phyloP scores from a whole-genome alignment of 495 filamentous ascomycete species.

The Podospora pseudocomata region DNA sequence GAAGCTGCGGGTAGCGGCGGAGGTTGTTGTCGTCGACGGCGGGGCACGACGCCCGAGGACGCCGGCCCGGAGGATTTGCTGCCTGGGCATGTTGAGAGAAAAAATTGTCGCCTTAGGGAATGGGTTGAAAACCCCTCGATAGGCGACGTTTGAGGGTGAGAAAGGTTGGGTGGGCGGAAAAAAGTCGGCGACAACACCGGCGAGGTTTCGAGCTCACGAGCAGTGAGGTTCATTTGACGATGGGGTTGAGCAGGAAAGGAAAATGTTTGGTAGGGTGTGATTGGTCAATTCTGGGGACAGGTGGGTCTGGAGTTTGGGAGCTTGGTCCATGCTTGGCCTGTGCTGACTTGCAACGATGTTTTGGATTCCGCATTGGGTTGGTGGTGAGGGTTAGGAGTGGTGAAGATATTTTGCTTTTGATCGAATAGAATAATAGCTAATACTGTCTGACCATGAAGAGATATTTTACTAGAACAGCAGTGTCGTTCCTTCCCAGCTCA shows the following conservation, averaged over 20 bases:
- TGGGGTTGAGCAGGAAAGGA: slow-evolving; percentile 5
- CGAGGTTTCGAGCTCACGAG: background rate
- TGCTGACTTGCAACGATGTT: background rate
- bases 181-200: background rate
- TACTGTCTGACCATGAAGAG: too few species aligned
- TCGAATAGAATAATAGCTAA: too few species aligned
- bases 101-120: slow-evolving; percentile 4
- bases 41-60: slow-evolving; percentile 26
- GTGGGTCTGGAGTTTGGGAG: background rate
- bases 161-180: background rate
- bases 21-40: slow-evolving; percentile 11
- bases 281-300: slow-evolving; percentile 20
- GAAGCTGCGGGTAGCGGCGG: slow-evolving; percentile 8
- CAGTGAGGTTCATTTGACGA: background rate
- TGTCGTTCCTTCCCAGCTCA: too few species aligned
- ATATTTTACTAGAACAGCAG: too few species aligned
- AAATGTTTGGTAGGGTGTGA: slow-evolving; percentile 21
- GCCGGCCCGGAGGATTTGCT: slow-evolving; percentile 19
- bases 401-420: background rate
- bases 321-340: background rate
- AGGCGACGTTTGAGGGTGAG: slow-evolving; percentile 6
- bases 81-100: slow-evolving; percentile 27
- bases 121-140: slow-evolving; percentile 2
- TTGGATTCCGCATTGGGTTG: background rate
- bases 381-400: background rate